Evolutionary conservation across 1,284 basidiomycete genomes (phyloP).

Genomic region (Apiotrichum porosum): DNA sequence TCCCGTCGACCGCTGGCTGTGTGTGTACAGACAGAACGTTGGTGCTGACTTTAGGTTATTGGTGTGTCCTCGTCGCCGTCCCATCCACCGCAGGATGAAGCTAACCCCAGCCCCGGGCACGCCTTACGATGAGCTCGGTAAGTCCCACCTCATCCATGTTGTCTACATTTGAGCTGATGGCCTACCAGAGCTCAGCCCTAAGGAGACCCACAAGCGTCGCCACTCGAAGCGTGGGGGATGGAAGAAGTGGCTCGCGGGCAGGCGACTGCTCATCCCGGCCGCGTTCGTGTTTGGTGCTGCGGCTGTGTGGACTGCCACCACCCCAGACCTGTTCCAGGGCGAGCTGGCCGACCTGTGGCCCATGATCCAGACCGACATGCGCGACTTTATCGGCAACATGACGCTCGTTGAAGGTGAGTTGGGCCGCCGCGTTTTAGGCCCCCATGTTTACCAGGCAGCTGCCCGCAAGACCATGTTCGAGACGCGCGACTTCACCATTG

Average conservation of each 20-base stretch:
- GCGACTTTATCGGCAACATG: constrained; percentile 38
- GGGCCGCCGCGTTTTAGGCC: no score
- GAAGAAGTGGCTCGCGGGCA: constrained; percentile 26
- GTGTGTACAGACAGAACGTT: no score
- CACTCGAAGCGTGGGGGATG: constrained; percentile 12
- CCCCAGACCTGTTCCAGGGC: constrained; percentile 18
- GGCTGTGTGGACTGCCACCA: constrained; percentile 18
- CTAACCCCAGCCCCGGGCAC: constrained; percentile 44
- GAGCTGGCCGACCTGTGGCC: constrained; percentile 27
- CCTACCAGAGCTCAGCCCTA: no score
- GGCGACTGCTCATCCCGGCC: constrained; percentile 14
- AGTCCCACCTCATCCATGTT: constrained; percentile 1
- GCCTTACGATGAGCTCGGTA: constrained; percentile 46
- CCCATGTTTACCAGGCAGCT: constrained; percentile 58
- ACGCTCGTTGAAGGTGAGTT: constrained; percentile 36
- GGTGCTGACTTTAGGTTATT: constrained; percentile 1
- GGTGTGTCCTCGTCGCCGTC: not conserved
- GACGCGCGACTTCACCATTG: constrained; percentile 77
- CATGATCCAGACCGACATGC: constrained; percentile 37
- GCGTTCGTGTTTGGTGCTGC: constrained; percentile 14
- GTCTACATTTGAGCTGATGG: not conserved
- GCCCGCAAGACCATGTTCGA: constrained; percentile 66
- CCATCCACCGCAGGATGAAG: not conserved
- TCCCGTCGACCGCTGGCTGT: no score
- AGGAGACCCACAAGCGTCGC: constrained; percentile 18